Conservation (phyloP, 768 basidiomycete genomes). For the Polyporus arcularius region DNA sequence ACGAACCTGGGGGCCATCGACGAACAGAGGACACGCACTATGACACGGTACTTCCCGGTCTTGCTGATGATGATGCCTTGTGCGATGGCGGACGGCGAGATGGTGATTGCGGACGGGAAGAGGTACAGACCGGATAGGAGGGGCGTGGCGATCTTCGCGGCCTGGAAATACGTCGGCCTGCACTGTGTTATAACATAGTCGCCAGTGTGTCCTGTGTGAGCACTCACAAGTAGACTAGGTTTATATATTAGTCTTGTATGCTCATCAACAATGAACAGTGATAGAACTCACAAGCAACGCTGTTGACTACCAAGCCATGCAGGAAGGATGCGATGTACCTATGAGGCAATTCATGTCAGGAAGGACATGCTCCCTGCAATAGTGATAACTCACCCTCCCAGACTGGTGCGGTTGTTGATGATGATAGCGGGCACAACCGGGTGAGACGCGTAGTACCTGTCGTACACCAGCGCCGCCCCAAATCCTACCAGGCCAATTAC, state of each 20-base stretch:
- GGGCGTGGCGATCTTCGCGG: conserved; percentile 39
- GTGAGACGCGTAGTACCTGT: conserved; percentile 26
- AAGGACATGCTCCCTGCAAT: background rate
- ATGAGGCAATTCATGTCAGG: background rate
- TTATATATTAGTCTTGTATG: background rate
- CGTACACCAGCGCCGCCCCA: conserved; percentile 21
- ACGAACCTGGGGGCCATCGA: conserved; percentile 23
- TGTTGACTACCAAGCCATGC: conserved; percentile 27
- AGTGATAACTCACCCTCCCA: conserved; percentile 4
- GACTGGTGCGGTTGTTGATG: conserved; percentile 14
- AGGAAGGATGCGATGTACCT: conserved; percentile 40
- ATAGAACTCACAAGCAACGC: conserved; percentile 22
- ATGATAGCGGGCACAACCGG: conserved; percentile 26
- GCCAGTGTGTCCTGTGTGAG: background rate
- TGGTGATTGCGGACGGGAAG: conserved; percentile 34
- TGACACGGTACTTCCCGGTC: conserved; percentile 35
- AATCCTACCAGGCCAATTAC: conserved; percentile 7
- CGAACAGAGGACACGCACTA: conserved; percentile 21
- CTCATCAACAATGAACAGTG: background rate
- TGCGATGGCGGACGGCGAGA: conserved; percentile 43
- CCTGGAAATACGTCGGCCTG: conserved; percentile 48
- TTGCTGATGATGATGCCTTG: conserved; percentile 34
- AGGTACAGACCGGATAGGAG: conserved; percentile 39
- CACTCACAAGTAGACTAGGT: conserved; percentile 34
- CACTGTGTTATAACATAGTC: background rate